Evolutionary conservation across 179 eudicot species (phyloP).

Genomic region (Spergularia azorica): DNA sequence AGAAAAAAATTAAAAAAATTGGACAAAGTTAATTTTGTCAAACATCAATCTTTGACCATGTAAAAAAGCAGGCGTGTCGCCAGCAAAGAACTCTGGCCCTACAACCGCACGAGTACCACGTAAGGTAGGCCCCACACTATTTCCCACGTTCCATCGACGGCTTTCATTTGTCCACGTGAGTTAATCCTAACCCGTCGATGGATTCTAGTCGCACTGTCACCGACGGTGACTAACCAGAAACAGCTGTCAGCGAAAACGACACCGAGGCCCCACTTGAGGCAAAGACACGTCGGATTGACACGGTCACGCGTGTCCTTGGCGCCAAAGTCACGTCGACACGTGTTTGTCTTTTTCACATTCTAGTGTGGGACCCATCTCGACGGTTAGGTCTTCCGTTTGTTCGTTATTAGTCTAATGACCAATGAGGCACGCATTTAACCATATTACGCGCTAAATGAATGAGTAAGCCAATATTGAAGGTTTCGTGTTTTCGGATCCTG

Average conservation of each 20-base stretch:
- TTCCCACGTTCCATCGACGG: slow-evolving; percentile 14
- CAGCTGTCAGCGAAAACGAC: slow-evolving; percentile 43
- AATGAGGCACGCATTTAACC: neutral
- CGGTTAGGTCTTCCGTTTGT: slow-evolving; percentile 16
- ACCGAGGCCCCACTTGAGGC: slow-evolving; percentile 33
- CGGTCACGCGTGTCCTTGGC: slow-evolving; percentile 37
- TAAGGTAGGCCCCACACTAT: neutral
- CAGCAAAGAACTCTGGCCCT: slow-evolving; percentile 24
- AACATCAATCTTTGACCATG: slow-evolving; percentile 19
- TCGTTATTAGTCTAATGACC: neutral
- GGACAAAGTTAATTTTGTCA: neutral
- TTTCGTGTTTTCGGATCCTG: too few species aligned
- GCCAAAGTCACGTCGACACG: slow-evolving; percentile 32
- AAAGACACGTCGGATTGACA: slow-evolving; percentile 59
- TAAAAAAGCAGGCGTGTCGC: slow-evolving; percentile 24
- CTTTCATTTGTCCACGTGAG: neutral
- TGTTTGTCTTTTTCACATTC: slow-evolving; percentile 22
- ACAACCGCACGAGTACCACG: slow-evolving; percentile 18
- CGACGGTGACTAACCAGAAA: slow-evolving; percentile 19
- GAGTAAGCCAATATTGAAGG: neutral
- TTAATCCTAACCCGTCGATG: neutral
- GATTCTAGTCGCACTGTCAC: slow-evolving; percentile 21
- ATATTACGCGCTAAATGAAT: slow-evolving; percentile 7
- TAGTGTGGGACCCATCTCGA: slow-evolving; percentile 9
- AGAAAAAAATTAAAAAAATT: too few species aligned